Conservation (phyloP, 768 basidiomycete species). For the Amanita brunnescens region DNA sequence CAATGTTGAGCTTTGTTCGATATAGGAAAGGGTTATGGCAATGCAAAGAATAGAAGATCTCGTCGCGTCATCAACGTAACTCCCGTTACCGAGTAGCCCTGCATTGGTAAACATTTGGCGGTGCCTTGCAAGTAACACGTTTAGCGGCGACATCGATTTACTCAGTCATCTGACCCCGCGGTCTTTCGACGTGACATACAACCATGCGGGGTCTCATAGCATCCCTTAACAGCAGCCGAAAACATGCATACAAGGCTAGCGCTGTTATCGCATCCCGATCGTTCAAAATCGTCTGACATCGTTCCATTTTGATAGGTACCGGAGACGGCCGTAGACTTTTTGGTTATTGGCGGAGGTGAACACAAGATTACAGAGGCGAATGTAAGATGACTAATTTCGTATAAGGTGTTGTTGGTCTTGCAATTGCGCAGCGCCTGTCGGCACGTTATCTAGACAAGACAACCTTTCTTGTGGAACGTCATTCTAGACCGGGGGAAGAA, state of each 20-base stretch:
- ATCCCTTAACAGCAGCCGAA: conserved; percentile 52
- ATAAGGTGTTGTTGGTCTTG: conserved; percentile 84
- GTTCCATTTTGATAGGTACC: conserved; percentile 39
- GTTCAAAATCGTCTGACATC: neutral
- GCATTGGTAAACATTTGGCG: too few species aligned
- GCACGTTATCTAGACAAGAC: conserved; percentile 56
- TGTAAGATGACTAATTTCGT: neutral
- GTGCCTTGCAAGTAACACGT: too few species aligned
- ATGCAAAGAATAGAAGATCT: too few species aligned
- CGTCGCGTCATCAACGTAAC: too few species aligned
- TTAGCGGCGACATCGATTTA: neutral
- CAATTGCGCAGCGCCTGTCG: conserved; percentile 70
- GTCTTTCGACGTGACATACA: conserved; percentile 16
- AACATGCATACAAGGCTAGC: conserved; percentile 53
- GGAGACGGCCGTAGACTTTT: conserved; percentile 67
- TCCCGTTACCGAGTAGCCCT: too few species aligned
- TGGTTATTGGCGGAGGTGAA: conserved; percentile 83
- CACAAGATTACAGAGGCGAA: neutral
- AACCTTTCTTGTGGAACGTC: conserved; percentile 77
- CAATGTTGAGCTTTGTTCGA: too few species aligned
- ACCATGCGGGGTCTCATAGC: conserved; percentile 43
- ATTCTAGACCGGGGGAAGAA: conserved; percentile 70
- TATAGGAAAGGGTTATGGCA: too few species aligned
- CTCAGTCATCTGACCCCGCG: too few species aligned
- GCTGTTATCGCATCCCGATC: neutral